Base-by-base conservation (phyloP, 495 filamentous ascomycete species). In the Penicillium steckii region DNA sequence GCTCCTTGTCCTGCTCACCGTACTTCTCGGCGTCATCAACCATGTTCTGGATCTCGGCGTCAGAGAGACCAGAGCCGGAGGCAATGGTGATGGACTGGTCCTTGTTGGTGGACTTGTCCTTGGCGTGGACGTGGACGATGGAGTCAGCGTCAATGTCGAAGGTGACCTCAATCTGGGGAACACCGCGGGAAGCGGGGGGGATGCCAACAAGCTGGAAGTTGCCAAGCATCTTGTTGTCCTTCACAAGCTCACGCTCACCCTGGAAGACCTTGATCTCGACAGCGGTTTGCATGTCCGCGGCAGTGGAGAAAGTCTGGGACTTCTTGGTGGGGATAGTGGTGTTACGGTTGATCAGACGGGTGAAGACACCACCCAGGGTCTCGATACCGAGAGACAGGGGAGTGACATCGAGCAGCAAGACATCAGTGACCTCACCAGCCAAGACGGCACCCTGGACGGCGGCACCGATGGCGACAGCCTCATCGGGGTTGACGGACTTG, bases 251-350 rank as follows among this genome's bases (percentile, higher is more conserved):
- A 88, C 94, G 94, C 82, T 98, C 94, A 80, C 94, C 94, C 84
- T 98, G 94, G 89, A 85, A 97, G 50, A 98, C 95, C 87, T 98
- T 98, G 83, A 98, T 98, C 82, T 98, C 94, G 72, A 98, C 94
- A 61, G 94, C 94, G 53, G 89, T 96, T 83, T 98, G 94, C 89
- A 95, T 97, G 69, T 98, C 94, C 62, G 94, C 94, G 47, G 94
- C 94, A 42, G 94, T 98, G 46, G 94, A 97, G 84, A 98, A 98
- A 58, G 91, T 83, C 79, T 97, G 94, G 27, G 92, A 96, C 79
- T 98, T 98, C 86, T 97, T 98, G 75, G 94, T 97, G 47, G 94
- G 94, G 73, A 98, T 98, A 60, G 94, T 98, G 66, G 94, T 98
- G 84, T 98, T 98, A 60, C 94, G 92, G 85, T 96, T 97, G 82